These are phyloP conservation scores for Flaveria bidentis DNA, from an alignment of 129 eudicot species.

Conservation along the genomic window DNA sequence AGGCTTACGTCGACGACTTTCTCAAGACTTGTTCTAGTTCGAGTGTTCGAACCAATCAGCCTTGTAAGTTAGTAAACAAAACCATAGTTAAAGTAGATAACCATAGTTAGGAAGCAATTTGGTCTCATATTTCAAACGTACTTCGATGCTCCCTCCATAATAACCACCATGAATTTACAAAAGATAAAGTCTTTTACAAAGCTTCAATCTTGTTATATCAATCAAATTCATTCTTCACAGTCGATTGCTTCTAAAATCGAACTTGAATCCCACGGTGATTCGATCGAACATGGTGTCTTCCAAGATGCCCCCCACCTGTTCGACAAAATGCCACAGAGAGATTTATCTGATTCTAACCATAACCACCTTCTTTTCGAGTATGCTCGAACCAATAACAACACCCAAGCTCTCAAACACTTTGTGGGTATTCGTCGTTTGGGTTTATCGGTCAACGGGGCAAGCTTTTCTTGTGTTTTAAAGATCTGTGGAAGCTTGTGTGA, in stretches of 20 bases:
- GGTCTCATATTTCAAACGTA: conserved; percentile 7
- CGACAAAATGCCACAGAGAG: conserved; percentile 53
- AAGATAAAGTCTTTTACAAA: conserved; percentile 26
- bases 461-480: conserved; percentile 73
- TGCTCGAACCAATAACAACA: conserved; percentile 53
- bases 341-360: conserved; percentile 34
- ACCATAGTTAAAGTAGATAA: background rate
- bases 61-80: too few relatives aligned
- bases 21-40: too few relatives aligned
- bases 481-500: conserved; percentile 64
- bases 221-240: conserved; percentile 27
- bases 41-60: too few relatives aligned
- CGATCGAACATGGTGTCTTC: background rate
- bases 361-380: conserved; percentile 71
- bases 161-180: conserved; percentile 23
- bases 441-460: conserved; percentile 58
- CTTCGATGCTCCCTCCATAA: conserved; percentile 6
- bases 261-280: background rate
- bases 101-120: conserved; percentile 1
- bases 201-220: conserved; percentile 23
- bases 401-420: conserved; percentile 50
- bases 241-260: conserved; percentile 28
- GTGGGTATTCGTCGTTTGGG: conserved; percentile 47
- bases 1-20: too few relatives aligned
- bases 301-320: conserved; percentile 50